Conservation (phyloP, 1,284 basidiomycete species). For the Naganishia cerealis region DNA sequence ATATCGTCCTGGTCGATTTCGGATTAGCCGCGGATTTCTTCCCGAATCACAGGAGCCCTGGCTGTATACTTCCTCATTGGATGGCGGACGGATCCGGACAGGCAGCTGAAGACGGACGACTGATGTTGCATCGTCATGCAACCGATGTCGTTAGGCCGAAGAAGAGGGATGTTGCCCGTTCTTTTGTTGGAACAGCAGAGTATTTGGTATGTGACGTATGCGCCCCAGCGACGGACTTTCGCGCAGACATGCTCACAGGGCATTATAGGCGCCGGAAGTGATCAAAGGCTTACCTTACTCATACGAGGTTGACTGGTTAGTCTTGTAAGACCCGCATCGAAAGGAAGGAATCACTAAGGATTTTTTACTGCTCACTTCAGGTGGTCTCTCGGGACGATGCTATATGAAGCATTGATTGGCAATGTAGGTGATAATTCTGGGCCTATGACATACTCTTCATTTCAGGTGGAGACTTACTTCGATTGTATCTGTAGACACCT, state of each 20-base stretch:
- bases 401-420: conserved; percentile 76
- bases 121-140: conserved; percentile 26
- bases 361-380: background rate
- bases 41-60: conserved; percentile 60
- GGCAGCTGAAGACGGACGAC: conserved; percentile 51
- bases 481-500: conserved; percentile 65
- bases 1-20: conserved; percentile 94
- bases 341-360: background rate
- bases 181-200: conserved; percentile 58
- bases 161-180: conserved; percentile 35
- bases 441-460: conserved; percentile 23
- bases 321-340: background rate
- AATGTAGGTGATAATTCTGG: conserved; percentile 40
- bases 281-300: conserved; percentile 86
- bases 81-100: conserved; percentile 60
- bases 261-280: conserved; percentile 71
- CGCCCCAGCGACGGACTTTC: background rate
- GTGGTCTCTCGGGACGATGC: conserved; percentile 95
- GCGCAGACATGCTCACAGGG: background rate
- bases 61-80: conserved; percentile 63
- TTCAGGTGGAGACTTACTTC: background rate
- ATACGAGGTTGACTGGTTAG: conserved; percentile 85
- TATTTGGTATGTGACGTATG: conserved; percentile 65
- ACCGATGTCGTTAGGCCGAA: conserved; percentile 6
- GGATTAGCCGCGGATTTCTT: conserved; percentile 59